phyloP scores from a whole-genome alignment of 768 basidiomycete species.

The Boletus rubescentipes region DNA sequence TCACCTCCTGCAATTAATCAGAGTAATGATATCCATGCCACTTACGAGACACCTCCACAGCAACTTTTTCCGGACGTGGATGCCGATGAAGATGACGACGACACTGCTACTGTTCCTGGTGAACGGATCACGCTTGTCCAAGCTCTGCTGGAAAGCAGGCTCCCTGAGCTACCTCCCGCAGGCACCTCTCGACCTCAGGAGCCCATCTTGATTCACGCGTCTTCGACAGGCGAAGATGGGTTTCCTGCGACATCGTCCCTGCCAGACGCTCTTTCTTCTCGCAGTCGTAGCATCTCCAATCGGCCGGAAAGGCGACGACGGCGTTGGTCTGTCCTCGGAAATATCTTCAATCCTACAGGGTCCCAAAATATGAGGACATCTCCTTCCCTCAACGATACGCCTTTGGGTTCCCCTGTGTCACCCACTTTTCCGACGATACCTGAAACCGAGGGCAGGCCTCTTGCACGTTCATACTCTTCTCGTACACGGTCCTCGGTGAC shows the following conservation, averaged over 20 bases:
- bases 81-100: constrained; percentile 60
- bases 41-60: constrained; percentile 31
- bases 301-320: constrained; percentile 48
- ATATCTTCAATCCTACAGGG: constrained; percentile 35
- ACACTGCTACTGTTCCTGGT: constrained; percentile 38
- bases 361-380: constrained; percentile 28
- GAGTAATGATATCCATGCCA: constrained; percentile 19
- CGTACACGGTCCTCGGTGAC: constrained; percentile 15
- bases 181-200: constrained; percentile 67
- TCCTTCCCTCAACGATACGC: constrained; percentile 23
- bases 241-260: constrained; percentile 44
- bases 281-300: constrained; percentile 31
- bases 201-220: constrained; percentile 59
- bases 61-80: constrained; percentile 40
- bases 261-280: constrained; percentile 41
- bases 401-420: constrained; percentile 19
- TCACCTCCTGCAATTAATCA: constrained; percentile 36
- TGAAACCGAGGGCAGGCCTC: constrained; percentile 18
- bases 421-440: constrained; percentile 19
- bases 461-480: constrained; percentile 29
- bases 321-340: constrained; percentile 72
- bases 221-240: constrained; percentile 45
- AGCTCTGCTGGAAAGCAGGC: constrained; percentile 73
- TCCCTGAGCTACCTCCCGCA: constrained; percentile 70
- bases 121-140: constrained; percentile 73